phyloP scores from a whole-genome alignment of 345 rosid species.

The Populus simonii region DNA sequence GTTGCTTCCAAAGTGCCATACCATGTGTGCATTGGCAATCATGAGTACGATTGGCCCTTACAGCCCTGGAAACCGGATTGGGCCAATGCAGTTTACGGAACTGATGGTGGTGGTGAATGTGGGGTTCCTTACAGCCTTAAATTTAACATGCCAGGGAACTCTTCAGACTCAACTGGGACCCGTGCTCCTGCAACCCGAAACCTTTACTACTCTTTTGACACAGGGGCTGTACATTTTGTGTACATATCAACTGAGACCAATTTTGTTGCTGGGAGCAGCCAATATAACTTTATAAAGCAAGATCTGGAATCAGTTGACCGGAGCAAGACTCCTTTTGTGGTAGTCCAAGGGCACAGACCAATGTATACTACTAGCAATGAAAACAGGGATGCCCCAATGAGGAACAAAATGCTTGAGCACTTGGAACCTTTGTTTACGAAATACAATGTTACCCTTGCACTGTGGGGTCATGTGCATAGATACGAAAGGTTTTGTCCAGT shows the following conservation, averaged over 20 bases:
- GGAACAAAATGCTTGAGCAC: slow-evolving; percentile 63
- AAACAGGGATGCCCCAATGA: slow-evolving; percentile 50
- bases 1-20: slow-evolving; percentile 78
- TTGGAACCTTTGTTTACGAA: slow-evolving; percentile 76
- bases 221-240: slow-evolving; percentile 70
- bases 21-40: slow-evolving; percentile 94
- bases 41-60: slow-evolving; percentile 86
- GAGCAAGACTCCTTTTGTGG: slow-evolving; percentile 70
- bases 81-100: slow-evolving; percentile 52
- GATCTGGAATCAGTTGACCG: slow-evolving; percentile 79
- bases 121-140: slow-evolving; percentile 88
- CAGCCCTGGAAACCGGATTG: slow-evolving; percentile 96
- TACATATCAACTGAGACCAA: slow-evolving; percentile 86
- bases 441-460: slow-evolving; percentile 67
- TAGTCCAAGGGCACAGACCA: slow-evolving; percentile 89
- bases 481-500: slow-evolving; percentile 92
- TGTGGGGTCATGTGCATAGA: slow-evolving; percentile 96
- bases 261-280: slow-evolving; percentile 72
- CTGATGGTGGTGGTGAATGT: slow-evolving; percentile 92
- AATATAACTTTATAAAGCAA: slow-evolving; percentile 60
- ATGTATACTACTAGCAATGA: slow-evolving; percentile 85
- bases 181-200: slow-evolving; percentile 65
- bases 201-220: slow-evolving; percentile 77
- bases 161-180: slow-evolving; percentile 66
- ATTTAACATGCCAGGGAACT: slow-evolving; percentile 93